Conservation (phyloP, 2,329 filamentous ascomycete genomes). For the Aspergillus phoenicis region DNA sequence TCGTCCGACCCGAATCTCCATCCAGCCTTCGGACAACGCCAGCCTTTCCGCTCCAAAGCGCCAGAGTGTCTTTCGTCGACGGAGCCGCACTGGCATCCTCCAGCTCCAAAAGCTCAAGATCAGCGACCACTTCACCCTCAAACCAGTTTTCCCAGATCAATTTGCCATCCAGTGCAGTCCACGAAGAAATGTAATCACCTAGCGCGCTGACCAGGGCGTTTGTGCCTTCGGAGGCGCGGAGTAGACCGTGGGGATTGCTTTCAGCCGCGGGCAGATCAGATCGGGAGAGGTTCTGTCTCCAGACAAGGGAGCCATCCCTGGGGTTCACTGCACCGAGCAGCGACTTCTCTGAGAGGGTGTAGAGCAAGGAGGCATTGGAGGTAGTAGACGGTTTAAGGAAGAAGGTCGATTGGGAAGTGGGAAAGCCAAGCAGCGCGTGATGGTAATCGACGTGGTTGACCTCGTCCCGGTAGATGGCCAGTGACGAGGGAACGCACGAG, state of each 20-base stretch:
- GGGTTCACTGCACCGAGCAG: constrained; percentile 89
- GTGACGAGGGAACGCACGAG: constrained; percentile 53
- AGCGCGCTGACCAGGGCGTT: constrained; percentile 74
- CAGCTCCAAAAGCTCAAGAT: constrained; percentile 74
- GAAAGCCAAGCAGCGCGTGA: constrained; percentile 81
- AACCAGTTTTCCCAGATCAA: constrained; percentile 73
- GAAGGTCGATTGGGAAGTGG: constrained; percentile 82
- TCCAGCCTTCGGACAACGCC: constrained; percentile 71
- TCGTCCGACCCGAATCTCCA: constrained; percentile 69
- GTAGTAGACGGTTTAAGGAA: constrained; percentile 84
- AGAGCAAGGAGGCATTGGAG: constrained; percentile 85
- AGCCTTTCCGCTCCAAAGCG: constrained; percentile 60
- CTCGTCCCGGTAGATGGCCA: constrained; percentile 84
- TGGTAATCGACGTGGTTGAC: constrained; percentile 92
- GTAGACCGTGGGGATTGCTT: constrained; percentile 39
- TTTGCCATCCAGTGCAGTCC: constrained; percentile 81
- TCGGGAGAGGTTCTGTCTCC: constrained; percentile 75
- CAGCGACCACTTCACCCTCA: constrained; percentile 44
- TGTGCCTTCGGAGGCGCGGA: constrained; percentile 77
- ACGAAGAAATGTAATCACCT: constrained; percentile 71
- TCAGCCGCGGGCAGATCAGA: constrained; percentile 32
- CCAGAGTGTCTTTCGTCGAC: constrained; percentile 65
- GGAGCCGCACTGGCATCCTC: constrained; percentile 55
- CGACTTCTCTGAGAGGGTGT: constrained; percentile 82
- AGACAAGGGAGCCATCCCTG: constrained; percentile 78